Percentiles rank a stretch among this genome's conserved stretches.
phyloP scores from a whole-genome alignment of 108 stramenopile genomes.

The Nannochloropsis gaditana region DNA sequence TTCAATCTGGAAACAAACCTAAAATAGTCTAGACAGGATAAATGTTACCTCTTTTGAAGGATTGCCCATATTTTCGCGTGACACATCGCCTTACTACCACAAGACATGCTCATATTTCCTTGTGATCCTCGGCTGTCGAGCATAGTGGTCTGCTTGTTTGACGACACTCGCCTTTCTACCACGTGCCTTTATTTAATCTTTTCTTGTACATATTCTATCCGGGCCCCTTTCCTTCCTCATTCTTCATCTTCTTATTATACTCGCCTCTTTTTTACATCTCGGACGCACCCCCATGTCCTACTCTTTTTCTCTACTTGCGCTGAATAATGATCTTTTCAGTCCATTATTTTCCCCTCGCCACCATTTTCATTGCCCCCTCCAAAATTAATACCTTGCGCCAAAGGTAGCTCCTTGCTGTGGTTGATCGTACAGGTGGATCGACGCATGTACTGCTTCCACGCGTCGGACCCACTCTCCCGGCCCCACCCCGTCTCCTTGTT shows the following conservation, averaged over 20 bases:
- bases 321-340: background rate
- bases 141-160: no score
- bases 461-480: constrained; percentile 46
- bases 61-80: no score
- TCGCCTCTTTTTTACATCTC: background rate
- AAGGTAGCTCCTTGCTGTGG: constrained; percentile 38
- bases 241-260: background rate
- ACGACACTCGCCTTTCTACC: no score
- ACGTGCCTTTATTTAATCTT: no score
- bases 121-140: no score
- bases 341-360: background rate
- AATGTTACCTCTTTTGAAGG: no score
- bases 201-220: no score
- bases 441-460: constrained; percentile 56
- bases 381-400: constrained; percentile 53
- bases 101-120: no score
- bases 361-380: background rate
- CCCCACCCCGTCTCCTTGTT: constrained; percentile 51
- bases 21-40: no score
- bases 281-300: background rate
- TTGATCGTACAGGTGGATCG: constrained; percentile 52
- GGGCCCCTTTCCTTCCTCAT: background rate
- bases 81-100: no score
- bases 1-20: no score
- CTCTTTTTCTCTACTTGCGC: background rate